Conservation (phyloP, 805 yeast genomes). For the Soucietia sequanensis region DNA sequence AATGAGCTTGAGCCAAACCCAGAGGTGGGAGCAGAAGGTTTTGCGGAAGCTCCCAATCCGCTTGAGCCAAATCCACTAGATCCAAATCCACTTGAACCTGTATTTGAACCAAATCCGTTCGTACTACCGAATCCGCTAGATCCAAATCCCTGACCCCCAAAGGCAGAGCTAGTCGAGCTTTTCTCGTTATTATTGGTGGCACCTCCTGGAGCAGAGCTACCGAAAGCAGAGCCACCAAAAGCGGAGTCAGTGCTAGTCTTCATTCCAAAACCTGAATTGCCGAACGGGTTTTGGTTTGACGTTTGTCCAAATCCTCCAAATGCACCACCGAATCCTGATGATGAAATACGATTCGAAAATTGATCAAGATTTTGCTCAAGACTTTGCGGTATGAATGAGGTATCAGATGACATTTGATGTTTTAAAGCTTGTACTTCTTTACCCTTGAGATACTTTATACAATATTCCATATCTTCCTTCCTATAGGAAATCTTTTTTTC, state of each 20-base stretch:
- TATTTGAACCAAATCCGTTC: too few species aligned
- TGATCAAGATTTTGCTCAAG: constrained; percentile 28
- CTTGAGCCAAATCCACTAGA: constrained; percentile 4
- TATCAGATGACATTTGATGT: constrained; percentile 31
- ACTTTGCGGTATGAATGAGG: constrained; percentile 22
- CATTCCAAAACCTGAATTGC: constrained; percentile 6
- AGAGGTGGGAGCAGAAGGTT: background rate
- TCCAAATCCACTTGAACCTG: constrained; percentile 8
- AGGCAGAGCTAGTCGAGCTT: too few species aligned
- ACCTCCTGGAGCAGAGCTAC: too few species aligned
- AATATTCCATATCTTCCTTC: constrained; percentile 45
- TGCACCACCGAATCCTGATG: constrained; percentile 11
- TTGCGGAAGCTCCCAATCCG: background rate
- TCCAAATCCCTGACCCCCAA: too few species aligned
- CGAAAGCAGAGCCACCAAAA: constrained; percentile 5
- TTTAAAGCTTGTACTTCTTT: constrained; percentile 55
- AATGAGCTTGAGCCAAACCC: constrained; percentile 3
- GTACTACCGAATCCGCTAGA: constrained; percentile 6
- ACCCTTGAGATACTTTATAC: constrained; percentile 33
- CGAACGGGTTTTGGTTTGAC: constrained; percentile 10
- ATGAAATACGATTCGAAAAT: constrained; percentile 12
- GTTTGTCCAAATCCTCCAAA: constrained; percentile 8
- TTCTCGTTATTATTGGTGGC: too few species aligned
- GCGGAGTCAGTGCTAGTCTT: constrained; percentile 6
- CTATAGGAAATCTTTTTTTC: constrained; percentile 42